Evolutionary conservation across 441 rosid species (phyloP).

Genomic region (Populus hybrid): DNA sequence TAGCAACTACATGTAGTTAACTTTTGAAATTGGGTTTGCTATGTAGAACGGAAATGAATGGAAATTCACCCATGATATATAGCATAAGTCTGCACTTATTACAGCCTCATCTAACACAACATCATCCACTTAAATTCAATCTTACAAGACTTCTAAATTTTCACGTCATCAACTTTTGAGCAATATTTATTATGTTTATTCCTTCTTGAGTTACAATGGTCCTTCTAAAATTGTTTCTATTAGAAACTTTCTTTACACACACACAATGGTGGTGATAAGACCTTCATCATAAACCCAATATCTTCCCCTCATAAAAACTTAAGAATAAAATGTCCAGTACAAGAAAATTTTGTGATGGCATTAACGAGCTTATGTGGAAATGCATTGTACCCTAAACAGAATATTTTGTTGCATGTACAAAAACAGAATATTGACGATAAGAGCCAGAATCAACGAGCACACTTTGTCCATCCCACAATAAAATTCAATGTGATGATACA

Average conservation of each 20-base stretch:
- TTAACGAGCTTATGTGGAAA: not conserved
- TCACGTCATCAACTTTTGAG: not conserved
- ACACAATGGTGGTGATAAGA: not conserved
- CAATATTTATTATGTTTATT: not conserved
- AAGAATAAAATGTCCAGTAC: not conserved
- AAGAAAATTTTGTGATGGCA: not conserved
- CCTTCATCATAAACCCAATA: not conserved
- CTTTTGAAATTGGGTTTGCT: not conserved
- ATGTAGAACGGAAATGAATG: not conserved
- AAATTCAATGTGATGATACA: slow-evolving; percentile 18
- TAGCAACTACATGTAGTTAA: no score
- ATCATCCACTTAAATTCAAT: not conserved
- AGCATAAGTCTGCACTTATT: not conserved
- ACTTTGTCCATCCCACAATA: slow-evolving; percentile 15
- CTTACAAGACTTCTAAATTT: not conserved
- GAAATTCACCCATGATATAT: not conserved
- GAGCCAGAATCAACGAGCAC: slow-evolving; percentile 12
- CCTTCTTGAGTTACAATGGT: not conserved
- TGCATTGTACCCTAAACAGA: not conserved
- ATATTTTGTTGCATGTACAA: slow-evolving; percentile 1
- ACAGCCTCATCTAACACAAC: not conserved
- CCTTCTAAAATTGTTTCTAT: not conserved
- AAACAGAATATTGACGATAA: not conserved
- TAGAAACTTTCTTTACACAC: not conserved
- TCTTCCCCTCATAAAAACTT: not conserved